These are phyloP conservation scores for Bondarzewia mesenterica DNA, from an alignment of 1,284 basidiomycete species.

Conservation along the genomic window DNA sequence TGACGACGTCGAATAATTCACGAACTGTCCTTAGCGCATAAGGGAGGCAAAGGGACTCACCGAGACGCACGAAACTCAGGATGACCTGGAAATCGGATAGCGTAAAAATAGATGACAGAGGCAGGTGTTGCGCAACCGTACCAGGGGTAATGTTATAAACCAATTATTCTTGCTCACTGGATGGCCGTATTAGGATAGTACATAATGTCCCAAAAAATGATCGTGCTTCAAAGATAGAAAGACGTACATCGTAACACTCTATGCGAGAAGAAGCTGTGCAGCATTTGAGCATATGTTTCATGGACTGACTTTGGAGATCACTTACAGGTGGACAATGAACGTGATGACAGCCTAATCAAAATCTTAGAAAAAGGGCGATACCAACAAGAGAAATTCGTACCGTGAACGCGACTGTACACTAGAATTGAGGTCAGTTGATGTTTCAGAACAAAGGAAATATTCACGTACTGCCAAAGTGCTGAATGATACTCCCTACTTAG, in stretches of 20 bases:
- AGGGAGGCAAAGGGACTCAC: slow-evolving; percentile 18
- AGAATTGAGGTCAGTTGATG: background rate
- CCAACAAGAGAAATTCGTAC: slow-evolving; percentile 19
- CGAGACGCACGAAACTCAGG: slow-evolving; percentile 23
- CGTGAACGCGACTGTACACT: slow-evolving; percentile 40
- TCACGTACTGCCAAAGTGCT: slow-evolving; percentile 36
- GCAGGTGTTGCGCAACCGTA: slow-evolving; percentile 18
- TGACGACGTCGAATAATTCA: slow-evolving; percentile 6
- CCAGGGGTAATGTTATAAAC: slow-evolving; percentile 29
- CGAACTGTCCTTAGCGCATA: slow-evolving; percentile 19
- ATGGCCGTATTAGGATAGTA: no score
- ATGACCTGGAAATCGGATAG: slow-evolving; percentile 14
- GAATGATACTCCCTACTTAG: slow-evolving; percentile 3
- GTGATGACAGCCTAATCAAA: slow-evolving; percentile 26
- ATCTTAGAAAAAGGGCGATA: background rate
- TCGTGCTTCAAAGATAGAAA: no score
- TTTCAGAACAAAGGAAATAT: slow-evolving; percentile 1
- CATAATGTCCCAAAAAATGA: background rate
- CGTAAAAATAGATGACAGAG: background rate
- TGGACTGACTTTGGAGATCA: slow-evolving; percentile 1
- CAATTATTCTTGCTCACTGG: slow-evolving; percentile 32
- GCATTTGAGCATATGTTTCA: slow-evolving; percentile 2
- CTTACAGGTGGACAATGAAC: slow-evolving; percentile 32
- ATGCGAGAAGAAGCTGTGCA: slow-evolving; percentile 28
- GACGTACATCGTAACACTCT: slow-evolving; percentile 31